A percentile compares a stretch with the other conserved stretches of the same genome.
phyloP scores from a whole-genome alignment of 768 basidiomycete genomes.

The Leccinum obscurum region DNA sequence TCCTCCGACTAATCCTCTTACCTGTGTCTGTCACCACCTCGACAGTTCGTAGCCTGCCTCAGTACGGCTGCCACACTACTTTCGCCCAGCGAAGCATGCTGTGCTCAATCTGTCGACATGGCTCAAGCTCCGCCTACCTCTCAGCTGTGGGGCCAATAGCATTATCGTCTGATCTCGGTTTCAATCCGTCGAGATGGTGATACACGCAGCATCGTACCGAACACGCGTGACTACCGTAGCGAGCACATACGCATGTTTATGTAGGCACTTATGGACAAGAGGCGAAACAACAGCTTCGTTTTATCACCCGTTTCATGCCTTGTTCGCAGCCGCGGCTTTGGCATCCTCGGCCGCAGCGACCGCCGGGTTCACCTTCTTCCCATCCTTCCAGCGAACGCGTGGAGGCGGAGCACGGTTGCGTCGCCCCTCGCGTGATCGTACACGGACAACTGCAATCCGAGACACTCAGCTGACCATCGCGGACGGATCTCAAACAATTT shows the following conservation, averaged over 20 bases:
- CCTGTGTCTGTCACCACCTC: not conserved
- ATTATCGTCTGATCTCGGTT: not conserved
- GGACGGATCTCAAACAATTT: not conserved
- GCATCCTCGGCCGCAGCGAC: slow-evolving; percentile 91
- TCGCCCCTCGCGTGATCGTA: slow-evolving; percentile 92
- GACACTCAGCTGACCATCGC: not conserved
- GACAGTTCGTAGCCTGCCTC: not conserved
- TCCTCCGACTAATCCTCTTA: too few species aligned
- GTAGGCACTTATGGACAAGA: not conserved
- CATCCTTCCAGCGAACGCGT: slow-evolving; percentile 93
- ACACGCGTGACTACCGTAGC: not conserved
- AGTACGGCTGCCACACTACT: not conserved
- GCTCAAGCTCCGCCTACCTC: not conserved
- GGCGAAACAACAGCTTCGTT: slow-evolving; percentile 7
- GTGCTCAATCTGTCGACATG: not conserved
- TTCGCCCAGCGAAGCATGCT: not conserved
- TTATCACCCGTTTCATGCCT: slow-evolving; percentile 42
- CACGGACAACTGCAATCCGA: slow-evolving; percentile 78
- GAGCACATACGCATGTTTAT: not conserved
- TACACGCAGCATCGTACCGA: not conserved
- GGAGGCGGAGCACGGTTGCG: slow-evolving; percentile 98
- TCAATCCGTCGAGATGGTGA: not conserved
- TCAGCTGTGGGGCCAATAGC: not conserved
- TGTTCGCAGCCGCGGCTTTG: slow-evolving; percentile 56
- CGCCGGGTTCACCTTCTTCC: slow-evolving; percentile 95